Base-by-base conservation (phyloP, 2,329 filamentous ascomycete genomes). In the Cladophialophora carrionii region DNA sequence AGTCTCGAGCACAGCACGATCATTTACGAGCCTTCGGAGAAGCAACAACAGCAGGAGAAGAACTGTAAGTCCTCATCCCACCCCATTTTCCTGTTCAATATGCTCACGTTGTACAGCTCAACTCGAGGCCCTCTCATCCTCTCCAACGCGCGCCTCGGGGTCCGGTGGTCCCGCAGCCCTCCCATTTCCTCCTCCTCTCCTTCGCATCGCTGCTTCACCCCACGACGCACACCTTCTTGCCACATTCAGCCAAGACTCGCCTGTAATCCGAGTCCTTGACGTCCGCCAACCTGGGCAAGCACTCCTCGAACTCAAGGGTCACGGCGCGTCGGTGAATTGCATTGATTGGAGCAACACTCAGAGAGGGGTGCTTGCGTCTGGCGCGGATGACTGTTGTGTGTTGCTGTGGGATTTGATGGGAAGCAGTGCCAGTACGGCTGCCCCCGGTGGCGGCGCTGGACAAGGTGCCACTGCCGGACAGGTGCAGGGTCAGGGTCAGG, bases 1-100 rank as follows among this genome's bases (percentile, higher is more conserved):
- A 98, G 94, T 77, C 81, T 99, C 60, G 95, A 99, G 76, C 95
- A 99, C 77, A 97, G 93, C 71, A 99, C 95, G 57, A 99, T 99
- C 76, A 99, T 99, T 70, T 99, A 99, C 76, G 95, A 99, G 78
- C 95, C 95, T 4, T 94, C 91, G 0, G 90, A 92, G 71, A 97
- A 97, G 79, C 88, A 89, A 29, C 68, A 66, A 53, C 88, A 89
- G 24, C 66, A 65, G 55, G 80, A 81, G 31, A 82, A 84, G 57
- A 81, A 80, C 82, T 85, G 90, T 92, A 81, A 70, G 80, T 74
- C 88, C 90, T 34, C 82, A 91, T 9, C 90, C 32, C 82, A 91
- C 3, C 57, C 70, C 31, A 61, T 69, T 12, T 66, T 69, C 34
- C 57, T 72, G 31, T 24, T 34, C 53, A 57, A 48, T n/a, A 57